Percentiles rank a stretch among this genome's conserved stretches.
Evolutionary conservation across 2,329 filamentous ascomycete species (phyloP).

Genomic region (Catunica adiposa): DNA sequence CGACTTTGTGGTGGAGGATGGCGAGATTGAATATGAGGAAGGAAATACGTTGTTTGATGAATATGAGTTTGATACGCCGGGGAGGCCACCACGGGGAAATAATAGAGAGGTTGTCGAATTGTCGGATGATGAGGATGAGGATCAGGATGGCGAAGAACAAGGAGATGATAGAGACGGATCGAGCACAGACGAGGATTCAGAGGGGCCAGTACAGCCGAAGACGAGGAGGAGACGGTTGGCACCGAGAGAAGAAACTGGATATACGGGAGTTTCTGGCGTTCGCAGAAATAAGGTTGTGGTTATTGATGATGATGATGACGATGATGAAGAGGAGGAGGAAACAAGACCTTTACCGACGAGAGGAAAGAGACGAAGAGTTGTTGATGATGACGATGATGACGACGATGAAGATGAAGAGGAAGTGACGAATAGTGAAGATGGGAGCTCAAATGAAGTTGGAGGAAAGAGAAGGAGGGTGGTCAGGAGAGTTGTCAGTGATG

Average conservation of each 20-base stretch:
- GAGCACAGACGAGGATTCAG: not conserved
- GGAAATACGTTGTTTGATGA: conserved; percentile 1
- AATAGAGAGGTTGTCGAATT: not conserved
- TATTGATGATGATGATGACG: not conserved
- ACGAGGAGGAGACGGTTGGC: not conserved
- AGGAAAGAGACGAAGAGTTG: not conserved
- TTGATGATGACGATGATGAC: conserved; percentile 1
- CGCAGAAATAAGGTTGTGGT: not conserved
- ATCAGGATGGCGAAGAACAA: not conserved
- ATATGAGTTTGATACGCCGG: not conserved
- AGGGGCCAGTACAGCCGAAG: not conserved
- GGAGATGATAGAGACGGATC: not conserved
- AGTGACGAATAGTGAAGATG: not conserved
- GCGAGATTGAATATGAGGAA: conserved; percentile 9
- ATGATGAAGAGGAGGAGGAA: not conserved
- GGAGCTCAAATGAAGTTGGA: not conserved
- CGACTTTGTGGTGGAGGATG: conserved; percentile 11
- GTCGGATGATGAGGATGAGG: not conserved
- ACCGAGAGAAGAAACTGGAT: not conserved
- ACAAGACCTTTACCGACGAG: no score
- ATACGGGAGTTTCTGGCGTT: not conserved
- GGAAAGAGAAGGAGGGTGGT: not conserved
- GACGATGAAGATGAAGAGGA: not conserved
- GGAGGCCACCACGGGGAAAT: not conserved
- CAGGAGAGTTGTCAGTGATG: not conserved